Percentiles rank a stretch among this genome's conserved stretches.
Conservation (phyloP, 2,329 filamentous ascomycete species). For the Fusarium liriodendri region DNA sequence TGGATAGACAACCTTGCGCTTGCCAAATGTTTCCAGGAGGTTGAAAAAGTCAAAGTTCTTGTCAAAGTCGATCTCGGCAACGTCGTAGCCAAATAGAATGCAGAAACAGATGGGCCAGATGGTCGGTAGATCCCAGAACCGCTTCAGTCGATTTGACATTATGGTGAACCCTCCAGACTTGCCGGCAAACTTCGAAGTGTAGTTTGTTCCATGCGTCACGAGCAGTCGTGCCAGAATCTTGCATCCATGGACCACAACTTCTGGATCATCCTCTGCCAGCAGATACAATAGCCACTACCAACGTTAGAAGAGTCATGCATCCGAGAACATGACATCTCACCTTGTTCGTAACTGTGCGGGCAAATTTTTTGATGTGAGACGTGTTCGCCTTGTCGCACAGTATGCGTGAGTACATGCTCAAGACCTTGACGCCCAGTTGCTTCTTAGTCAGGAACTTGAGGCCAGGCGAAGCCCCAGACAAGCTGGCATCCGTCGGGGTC, state of each 20-base stretch:
- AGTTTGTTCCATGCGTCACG: conserved; percentile 82
- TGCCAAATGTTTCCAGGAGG: conserved; percentile 79
- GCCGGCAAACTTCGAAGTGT: conserved; percentile 83
- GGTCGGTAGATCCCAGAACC: conserved; percentile 88
- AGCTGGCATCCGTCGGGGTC: conserved; percentile 50
- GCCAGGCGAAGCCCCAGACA: conserved; percentile 45
- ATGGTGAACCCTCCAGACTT: conserved; percentile 91
- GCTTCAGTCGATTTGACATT: conserved; percentile 82
- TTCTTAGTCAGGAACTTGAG: conserved; percentile 67
- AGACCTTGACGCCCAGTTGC: conserved; percentile 78
- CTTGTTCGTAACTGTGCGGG: conserved; percentile 94
- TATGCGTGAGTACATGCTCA: conserved; percentile 81
- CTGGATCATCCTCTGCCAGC: conserved; percentile 85
- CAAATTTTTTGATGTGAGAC: conserved; percentile 84
- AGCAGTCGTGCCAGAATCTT: conserved; percentile 88
- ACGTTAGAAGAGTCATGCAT: conserved; percentile 19
- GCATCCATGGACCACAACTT: conserved; percentile 82
- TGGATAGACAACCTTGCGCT: conserved; percentile 75
- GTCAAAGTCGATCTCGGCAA: conserved; percentile 79
- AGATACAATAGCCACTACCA: conserved; percentile 89
- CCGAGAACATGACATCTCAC: conserved; percentile 54
- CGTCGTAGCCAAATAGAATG: conserved; percentile 86
- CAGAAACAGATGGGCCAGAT: conserved; percentile 91
- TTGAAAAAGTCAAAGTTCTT: conserved; percentile 79
- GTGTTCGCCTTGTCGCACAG: conserved; percentile 79